Conservation (phyloP, 208 protist genomes). For the Angomonas ambiguus region DNA sequence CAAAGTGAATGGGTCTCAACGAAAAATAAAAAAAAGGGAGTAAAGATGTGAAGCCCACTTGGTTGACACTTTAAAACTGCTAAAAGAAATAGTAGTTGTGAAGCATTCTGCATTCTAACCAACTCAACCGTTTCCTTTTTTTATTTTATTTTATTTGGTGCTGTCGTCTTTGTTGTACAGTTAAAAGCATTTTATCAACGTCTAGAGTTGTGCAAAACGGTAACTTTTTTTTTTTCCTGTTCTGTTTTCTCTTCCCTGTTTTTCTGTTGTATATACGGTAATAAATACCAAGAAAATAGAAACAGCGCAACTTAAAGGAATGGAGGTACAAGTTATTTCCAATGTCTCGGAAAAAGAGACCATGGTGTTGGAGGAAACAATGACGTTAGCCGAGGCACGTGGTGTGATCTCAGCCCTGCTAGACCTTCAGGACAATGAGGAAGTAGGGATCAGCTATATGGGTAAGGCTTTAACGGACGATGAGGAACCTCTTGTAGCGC, state of each 20-base stretch:
- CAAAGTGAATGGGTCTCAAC: not conserved
- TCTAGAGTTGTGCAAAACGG: not conserved
- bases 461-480: conserved; percentile 51
- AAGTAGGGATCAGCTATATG: conserved; percentile 53
- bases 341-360: conserved; percentile 52
- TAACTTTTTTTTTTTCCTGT: not conserved
- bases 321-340: conserved; percentile 69
- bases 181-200: not conserved
- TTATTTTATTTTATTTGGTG: not conserved
- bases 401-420: conserved; percentile 58
- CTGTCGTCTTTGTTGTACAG: not conserved
- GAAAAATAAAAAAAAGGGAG: not conserved
- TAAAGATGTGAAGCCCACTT: not conserved
- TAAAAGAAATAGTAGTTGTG: not conserved
- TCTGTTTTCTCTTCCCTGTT: conserved; percentile 3
- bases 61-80: not conserved
- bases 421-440: conserved; percentile 26
- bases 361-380: conserved; percentile 67
- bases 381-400: conserved; percentile 72
- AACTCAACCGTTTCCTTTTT: not conserved
- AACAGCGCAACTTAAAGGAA: conserved; percentile 17
- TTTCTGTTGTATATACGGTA: conserved; percentile 9
- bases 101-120: not conserved
- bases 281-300: not conserved
- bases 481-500: conserved; percentile 30